Percentiles rank a stretch among this genome's conserved stretches.
Evolutionary conservation across 192 early-diverging fungal genomes (phyloP).

Genomic region (Entomortierella beljakovae): DNA sequence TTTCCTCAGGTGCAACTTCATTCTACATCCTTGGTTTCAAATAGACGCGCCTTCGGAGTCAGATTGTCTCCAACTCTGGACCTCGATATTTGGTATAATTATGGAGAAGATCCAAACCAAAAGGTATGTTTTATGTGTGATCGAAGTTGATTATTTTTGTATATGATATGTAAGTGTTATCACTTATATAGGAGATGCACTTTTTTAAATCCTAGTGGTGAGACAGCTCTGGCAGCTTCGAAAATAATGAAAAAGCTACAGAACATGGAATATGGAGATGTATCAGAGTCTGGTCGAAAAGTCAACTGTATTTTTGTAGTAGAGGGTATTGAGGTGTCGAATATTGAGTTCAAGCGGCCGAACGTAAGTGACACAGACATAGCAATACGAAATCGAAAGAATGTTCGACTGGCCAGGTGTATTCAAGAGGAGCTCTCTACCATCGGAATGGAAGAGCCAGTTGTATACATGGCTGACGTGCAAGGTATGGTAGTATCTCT

Average conservation of each 20-base stretch:
- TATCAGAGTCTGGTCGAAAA: conserved; percentile 12
- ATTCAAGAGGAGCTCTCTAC: conserved; percentile 10
- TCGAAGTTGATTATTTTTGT: conserved; percentile 5
- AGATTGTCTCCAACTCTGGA: conserved; percentile 9
- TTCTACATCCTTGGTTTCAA: conserved; percentile 1
- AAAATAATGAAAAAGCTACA: conserved; percentile 11
- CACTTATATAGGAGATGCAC: background rate
- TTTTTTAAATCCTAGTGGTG: conserved; percentile 10
- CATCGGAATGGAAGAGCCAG: conserved; percentile 9
- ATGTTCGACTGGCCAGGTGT: conserved; percentile 21
- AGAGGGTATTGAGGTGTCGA: conserved; percentile 15
- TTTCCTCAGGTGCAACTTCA: conserved; percentile 13
- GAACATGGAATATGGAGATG: conserved; percentile 9
- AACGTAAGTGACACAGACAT: conserved; percentile 3
- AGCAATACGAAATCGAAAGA: conserved; percentile 27
- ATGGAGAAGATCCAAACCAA: conserved; percentile 13
- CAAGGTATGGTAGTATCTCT: background rate
- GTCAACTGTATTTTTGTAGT: conserved; percentile 16
- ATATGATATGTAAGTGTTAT: background rate
- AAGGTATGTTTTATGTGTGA: conserved; percentile 9
- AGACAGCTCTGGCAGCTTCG: conserved; percentile 14
- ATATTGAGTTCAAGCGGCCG: conserved; percentile 24
- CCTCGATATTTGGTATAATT: conserved; percentile 3
- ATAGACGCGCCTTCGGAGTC: conserved; percentile 6
- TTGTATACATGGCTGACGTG: conserved; percentile 19